A percentile compares a stretch with the other conserved stretches of the same genome.
phyloP scores from a whole-genome alignment of 495 filamentous ascomycete genomes.

The Hapsidospora chrysogenum region DNA sequence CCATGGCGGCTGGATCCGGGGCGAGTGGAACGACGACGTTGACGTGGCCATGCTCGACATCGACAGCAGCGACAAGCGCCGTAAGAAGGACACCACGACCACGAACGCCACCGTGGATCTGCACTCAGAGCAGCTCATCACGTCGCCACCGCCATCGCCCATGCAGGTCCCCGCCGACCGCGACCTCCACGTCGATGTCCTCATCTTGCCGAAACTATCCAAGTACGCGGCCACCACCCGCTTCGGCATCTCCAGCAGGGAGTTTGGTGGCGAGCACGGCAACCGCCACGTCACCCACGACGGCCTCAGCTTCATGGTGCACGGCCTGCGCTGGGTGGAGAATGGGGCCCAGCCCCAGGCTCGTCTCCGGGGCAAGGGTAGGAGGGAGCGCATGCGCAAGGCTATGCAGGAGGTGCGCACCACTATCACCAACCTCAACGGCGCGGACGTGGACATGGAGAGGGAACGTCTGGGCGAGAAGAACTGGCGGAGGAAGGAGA shows the following conservation, averaged over 20 bases:
- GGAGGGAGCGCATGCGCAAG: conserved; percentile 31
- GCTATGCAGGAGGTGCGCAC: conserved; percentile 24
- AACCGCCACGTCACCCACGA: conserved; percentile 41
- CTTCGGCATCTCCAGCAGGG: conserved; percentile 64
- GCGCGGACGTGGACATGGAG: conserved; percentile 8
- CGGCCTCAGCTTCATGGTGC: conserved; percentile 77
- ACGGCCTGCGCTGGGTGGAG: conserved; percentile 57
- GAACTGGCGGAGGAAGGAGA: background rate
- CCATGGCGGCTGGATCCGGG: conserved; percentile 81
- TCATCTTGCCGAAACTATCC: conserved; percentile 65
- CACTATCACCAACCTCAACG: conserved; percentile 9
- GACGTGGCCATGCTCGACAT: conserved; percentile 49
- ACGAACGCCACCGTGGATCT: conserved; percentile 7
- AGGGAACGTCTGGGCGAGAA: conserved; percentile 1
- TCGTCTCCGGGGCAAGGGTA: conserved; percentile 26
- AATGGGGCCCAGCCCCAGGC: conserved; percentile 53
- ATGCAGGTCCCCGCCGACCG: conserved; percentile 37
- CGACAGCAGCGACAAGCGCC: conserved; percentile 19
- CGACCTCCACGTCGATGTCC: conserved; percentile 69
- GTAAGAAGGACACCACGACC: conserved; percentile 1
- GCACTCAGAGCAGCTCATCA: conserved; percentile 14
- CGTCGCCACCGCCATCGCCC: conserved; percentile 31
- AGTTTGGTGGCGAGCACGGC: conserved; percentile 39
- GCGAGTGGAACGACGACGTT: conserved; percentile 68
- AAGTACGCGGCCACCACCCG: conserved; percentile 56